Conservation (phyloP, 202 grass and related monocot genomes). For the Zizania palustris region DNA sequence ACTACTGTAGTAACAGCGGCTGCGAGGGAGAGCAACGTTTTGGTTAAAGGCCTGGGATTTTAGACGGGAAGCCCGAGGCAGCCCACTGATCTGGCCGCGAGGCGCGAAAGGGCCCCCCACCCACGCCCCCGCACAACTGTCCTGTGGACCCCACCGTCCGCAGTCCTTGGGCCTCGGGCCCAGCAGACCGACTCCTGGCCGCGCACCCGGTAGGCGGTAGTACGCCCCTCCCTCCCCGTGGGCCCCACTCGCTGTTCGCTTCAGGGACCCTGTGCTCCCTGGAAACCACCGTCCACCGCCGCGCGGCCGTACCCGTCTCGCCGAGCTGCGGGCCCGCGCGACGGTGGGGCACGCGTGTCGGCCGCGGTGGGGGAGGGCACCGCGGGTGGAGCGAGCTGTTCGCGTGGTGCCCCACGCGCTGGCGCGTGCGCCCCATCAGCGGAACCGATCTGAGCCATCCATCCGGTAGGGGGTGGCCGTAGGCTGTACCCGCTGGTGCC, state of each 20-base stretch:
- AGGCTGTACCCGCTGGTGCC: conserved; percentile 13
- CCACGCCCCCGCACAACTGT: background rate
- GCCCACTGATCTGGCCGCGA: conserved; percentile 25
- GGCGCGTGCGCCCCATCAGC: conserved; percentile 10
- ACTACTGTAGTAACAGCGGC: background rate
- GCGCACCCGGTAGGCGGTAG: conserved; percentile 15
- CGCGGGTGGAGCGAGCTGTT: too few relatives aligned
- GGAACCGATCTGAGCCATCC: conserved; percentile 26
- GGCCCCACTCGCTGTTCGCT: background rate
- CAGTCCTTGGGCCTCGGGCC: conserved; percentile 37
- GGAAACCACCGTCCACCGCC: too few relatives aligned
- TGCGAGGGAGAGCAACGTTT: background rate
- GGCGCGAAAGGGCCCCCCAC: background rate
- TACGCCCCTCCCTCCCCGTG: background rate
- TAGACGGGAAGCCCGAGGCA: conserved; percentile 37
- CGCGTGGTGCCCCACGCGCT: conserved; percentile 35
- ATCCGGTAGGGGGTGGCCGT: conserved; percentile 6
- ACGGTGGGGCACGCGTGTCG: background rate
- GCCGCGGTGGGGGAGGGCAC: too few relatives aligned
- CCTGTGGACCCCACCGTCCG: conserved; percentile 14
- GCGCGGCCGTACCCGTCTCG: fast-evolving
- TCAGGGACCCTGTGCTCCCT: too few relatives aligned
- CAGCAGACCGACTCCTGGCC: background rate
- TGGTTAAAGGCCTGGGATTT: conserved; percentile 2
- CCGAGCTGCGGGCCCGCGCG: background rate